Conservation (phyloP, 225 moss, liverwort and hornwort species). For the Marchantia paleacea region DNA sequence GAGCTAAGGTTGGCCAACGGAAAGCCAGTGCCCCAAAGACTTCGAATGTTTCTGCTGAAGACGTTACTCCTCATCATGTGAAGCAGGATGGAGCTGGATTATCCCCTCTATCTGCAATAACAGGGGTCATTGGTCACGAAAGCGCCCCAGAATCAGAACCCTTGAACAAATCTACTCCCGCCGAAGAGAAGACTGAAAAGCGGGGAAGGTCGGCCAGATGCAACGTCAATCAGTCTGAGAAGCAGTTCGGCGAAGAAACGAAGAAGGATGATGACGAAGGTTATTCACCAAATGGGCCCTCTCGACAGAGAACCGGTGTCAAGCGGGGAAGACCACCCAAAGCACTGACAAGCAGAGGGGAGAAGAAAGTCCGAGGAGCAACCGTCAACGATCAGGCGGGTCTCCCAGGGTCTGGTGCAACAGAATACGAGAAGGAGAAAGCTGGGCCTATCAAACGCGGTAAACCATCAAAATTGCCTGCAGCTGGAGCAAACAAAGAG, state of each 20-base stretch:
- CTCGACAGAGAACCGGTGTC: not conserved
- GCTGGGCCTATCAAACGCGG: not conserved
- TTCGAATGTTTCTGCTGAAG: not conserved
- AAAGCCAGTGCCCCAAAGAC: not conserved
- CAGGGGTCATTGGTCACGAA: not conserved
- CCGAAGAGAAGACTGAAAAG: not conserved
- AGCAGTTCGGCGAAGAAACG: not conserved
- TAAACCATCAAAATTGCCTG: not conserved
- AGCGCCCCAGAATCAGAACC: not conserved
- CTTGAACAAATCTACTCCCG: not conserved
- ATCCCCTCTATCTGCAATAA: not conserved
- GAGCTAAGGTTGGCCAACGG: constrained; percentile 14
- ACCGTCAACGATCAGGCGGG: not conserved
- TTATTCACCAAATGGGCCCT: not conserved
- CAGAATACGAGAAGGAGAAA: not conserved
- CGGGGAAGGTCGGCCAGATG: not conserved
- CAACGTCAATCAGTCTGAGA: not conserved
- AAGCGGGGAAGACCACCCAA: constrained; percentile 11
- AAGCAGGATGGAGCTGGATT: too few species aligned
- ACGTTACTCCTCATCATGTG: too few species aligned
- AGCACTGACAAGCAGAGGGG: not conserved
- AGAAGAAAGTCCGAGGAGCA: not conserved
- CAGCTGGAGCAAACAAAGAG: not conserved
- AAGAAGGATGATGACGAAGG: not conserved
- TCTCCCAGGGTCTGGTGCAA: not conserved